These are phyloP conservation scores for Pseudogymnoascus sp. DNA, from an alignment of 2,329 filamentous ascomycete genomes.

Conservation along the genomic window DNA sequence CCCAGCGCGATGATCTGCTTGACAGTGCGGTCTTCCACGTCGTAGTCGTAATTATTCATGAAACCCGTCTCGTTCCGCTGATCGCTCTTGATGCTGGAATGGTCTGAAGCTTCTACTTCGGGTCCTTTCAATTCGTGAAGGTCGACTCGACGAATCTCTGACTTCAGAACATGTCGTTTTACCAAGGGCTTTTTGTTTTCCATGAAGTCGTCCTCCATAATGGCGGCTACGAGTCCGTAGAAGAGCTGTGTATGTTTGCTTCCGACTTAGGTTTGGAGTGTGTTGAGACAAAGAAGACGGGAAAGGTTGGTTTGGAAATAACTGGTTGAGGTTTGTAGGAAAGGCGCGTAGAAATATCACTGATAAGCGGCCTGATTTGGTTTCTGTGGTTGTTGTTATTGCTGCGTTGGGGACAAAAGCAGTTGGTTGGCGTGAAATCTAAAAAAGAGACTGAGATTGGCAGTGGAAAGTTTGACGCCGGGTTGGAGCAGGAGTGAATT, in stretches of 20 bases:
- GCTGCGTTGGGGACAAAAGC: neutral
- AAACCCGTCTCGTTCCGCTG: slow-evolving; percentile 18
- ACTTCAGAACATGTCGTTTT: neutral
- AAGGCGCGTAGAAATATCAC: neutral
- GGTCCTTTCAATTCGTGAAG: neutral
- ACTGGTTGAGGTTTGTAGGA: neutral
- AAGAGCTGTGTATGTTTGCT: neutral
- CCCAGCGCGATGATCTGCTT: slow-evolving; percentile 55
- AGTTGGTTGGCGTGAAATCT: neutral
- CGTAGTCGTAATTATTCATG: slow-evolving; percentile 17
- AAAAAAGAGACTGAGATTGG: neutral
- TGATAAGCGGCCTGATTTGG: neutral
- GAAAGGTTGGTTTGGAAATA: neutral
- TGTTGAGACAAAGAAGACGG: neutral
- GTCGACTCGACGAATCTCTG: neutral
- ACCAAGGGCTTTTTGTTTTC: neutral
- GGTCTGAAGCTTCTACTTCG: neutral
- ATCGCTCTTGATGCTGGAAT: neutral
- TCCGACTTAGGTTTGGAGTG: neutral
- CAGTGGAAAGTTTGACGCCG: neutral
- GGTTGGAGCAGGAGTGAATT: neutral
- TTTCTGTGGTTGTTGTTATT: neutral
- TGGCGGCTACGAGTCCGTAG: neutral
- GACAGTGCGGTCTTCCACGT: slow-evolving; percentile 33
- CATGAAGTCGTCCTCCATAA: neutral